Base-by-base conservation (phyloP, 495 filamentous ascomycete genomes). In the Achaetomiella virescens region DNA sequence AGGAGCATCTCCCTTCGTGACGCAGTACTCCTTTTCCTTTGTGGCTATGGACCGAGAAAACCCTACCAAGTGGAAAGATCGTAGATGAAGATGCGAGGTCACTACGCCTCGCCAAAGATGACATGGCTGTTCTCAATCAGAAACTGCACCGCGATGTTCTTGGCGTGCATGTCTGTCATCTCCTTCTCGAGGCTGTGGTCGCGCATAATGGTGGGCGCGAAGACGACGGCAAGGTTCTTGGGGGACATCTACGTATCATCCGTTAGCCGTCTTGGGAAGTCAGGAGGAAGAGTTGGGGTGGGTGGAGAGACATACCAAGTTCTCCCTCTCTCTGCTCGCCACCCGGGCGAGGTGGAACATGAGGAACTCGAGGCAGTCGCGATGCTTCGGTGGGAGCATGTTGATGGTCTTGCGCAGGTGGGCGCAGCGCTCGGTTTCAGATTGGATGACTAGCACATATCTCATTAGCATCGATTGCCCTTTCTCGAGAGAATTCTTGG, bases 121-220 rank as follows among this genome's bases (percentile, higher is more conserved):
- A 80, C 81, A 54, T 89, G 81, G 63, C 85, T 90, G 60, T 93
- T 84, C 63, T 95, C 90, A 61, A 95, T 88, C 65, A 96, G 70
- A 66, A 91, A 95, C 68, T 95, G 91, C 61, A 97, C 82, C 14
- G 89, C 89, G 45, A 83, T 76, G 56, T 95, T 95, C 80, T 96
- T 96, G 55, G 87, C 81, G 61, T 92, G 87, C 75, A 95, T 93
- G 61, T 99, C 95, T 12, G 85, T 89, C 87, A 97, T 95, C 68
- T 99, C 95, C 53, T 90, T 84, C 59, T 95, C 88, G 59, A 97
- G 75, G 58, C 84, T 90, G 66, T 84, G 76, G 22, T 95, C 90
- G 48, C 93, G 79, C 87, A 99, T 93, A 57, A 99, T 90, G 8
- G 95, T 99, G 22, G 95, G 95, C 24, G 95, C 95, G 63, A 99